Evolutionary conservation across 768 basidiomycete species (phyloP).

Genomic region (Podaxis sp.): DNA sequence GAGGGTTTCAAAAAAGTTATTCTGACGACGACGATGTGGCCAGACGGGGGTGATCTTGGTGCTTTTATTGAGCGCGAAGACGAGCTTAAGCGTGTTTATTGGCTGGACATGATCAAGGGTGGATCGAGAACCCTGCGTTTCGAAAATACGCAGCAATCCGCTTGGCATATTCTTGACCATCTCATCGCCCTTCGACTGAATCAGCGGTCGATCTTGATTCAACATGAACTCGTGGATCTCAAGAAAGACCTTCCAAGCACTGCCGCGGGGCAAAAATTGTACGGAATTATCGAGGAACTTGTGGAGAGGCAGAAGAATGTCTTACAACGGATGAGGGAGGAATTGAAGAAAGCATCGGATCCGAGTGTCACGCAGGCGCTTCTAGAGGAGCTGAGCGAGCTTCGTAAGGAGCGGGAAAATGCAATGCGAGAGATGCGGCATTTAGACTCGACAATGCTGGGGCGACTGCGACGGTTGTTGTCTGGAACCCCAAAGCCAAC

Average conservation of each 20-base stretch:
- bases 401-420: slow-evolving; percentile 2
- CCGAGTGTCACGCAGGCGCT: not conserved
- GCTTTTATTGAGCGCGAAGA: slow-evolving; percentile 1
- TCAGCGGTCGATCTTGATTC: slow-evolving; percentile 46
- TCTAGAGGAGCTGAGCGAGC: not conserved
- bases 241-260: slow-evolving; percentile 51
- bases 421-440: not conserved
- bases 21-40: slow-evolving; percentile 18
- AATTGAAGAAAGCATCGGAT: slow-evolving; percentile 5
- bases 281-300: not conserved
- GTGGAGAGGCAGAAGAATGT: slow-evolving; percentile 5
- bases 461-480: not conserved
- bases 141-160: not conserved
- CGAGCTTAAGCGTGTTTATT: slow-evolving; percentile 1
- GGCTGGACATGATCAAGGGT: slow-evolving; percentile 8
- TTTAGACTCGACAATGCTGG: not conserved
- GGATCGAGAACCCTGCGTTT: not conserved
- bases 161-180: slow-evolving; percentile 4
- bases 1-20: not conserved
- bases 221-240: slow-evolving; percentile 48
- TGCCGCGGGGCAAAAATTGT: slow-evolving; percentile 50
- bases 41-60: not conserved
- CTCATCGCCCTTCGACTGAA: slow-evolving; percentile 7
- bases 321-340: not conserved
- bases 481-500: not conserved